Evolutionary conservation across 805 yeast species (phyloP).

Genomic region (Candida qinlingensis): DNA sequence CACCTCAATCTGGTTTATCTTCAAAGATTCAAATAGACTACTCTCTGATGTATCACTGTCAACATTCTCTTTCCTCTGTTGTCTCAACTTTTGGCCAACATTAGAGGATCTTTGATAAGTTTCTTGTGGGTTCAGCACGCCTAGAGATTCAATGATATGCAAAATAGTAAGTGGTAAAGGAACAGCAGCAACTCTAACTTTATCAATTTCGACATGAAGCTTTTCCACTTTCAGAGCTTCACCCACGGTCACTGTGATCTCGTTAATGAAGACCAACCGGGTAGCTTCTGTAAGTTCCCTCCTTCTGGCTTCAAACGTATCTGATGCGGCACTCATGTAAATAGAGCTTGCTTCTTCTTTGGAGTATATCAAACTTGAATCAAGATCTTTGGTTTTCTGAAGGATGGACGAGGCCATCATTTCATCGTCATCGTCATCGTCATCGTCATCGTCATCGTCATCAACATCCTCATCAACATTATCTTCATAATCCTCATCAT

Average conservation of each 20-base stretch:
- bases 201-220: conserved; percentile 30
- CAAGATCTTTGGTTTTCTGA: conserved; percentile 24
- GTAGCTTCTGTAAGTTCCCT: conserved; percentile 10
- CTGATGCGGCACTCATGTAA: conserved; percentile 77
- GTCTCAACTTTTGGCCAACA: conserved; percentile 5
- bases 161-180: conserved; percentile 28
- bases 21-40: conserved; percentile 34
- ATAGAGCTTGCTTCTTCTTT: conserved; percentile 65
- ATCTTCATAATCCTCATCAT: conserved; percentile 13
- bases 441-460: conserved; percentile 19
- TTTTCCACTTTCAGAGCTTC: conserved; percentile 35
- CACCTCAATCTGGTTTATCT: conserved; percentile 32
- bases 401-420: conserved; percentile 29
- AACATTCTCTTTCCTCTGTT: background rate
- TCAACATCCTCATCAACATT: conserved; percentile 22
- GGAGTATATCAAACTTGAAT: conserved; percentile 59
- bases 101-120: conserved; percentile 10
- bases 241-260: conserved; percentile 38
- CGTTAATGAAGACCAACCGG: conserved; percentile 26
- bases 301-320: conserved; percentile 30
- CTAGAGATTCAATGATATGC: conserved; percentile 24
- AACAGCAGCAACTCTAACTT: conserved; percentile 33
- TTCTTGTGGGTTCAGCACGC: conserved; percentile 8
- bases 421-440: conserved; percentile 18
- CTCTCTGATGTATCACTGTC: background rate